Percentiles rank a stretch among this genome's conserved stretches.
phyloP scores from a whole-genome alignment of 345 rosid species.

The Dovyalis caffra region DNA sequence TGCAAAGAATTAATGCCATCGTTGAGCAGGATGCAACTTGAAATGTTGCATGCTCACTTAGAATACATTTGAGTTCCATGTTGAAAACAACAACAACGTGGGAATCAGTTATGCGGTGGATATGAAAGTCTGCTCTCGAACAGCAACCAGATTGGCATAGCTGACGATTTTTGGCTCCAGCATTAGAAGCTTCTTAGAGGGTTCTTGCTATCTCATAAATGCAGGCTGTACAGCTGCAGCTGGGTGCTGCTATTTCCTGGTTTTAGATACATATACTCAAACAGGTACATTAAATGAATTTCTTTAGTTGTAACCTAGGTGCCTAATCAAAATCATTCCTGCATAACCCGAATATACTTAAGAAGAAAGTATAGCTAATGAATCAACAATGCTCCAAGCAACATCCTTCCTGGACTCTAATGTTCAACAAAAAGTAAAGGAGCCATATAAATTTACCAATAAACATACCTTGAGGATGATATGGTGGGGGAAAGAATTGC shows the following conservation, averaged over 20 bases:
- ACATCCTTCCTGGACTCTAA: background rate
- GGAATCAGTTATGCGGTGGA: background rate
- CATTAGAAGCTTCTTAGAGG: background rate
- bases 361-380: background rate
- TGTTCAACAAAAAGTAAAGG: background rate
- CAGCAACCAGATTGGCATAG: too few relatives aligned
- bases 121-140: background rate
- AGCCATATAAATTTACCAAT: background rate
- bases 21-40: background rate
- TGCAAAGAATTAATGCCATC: background rate
- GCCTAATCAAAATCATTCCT: background rate
- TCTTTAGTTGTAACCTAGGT: background rate
- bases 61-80: background rate
- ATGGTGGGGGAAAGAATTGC: slow-evolving; percentile 76
- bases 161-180: background rate
- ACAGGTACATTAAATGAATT: background rate
- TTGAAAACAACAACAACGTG: background rate
- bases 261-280: too few relatives aligned
- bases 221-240: background rate
- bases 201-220: too few relatives aligned
- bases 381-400: background rate
- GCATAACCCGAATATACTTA: background rate
- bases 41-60: background rate
- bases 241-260: too few relatives aligned
- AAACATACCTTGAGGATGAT: slow-evolving; percentile 48